These are phyloP conservation scores for Penicillium sp. DNA, from an alignment of 2,329 filamentous ascomycete species.

Conservation along the genomic window DNA sequence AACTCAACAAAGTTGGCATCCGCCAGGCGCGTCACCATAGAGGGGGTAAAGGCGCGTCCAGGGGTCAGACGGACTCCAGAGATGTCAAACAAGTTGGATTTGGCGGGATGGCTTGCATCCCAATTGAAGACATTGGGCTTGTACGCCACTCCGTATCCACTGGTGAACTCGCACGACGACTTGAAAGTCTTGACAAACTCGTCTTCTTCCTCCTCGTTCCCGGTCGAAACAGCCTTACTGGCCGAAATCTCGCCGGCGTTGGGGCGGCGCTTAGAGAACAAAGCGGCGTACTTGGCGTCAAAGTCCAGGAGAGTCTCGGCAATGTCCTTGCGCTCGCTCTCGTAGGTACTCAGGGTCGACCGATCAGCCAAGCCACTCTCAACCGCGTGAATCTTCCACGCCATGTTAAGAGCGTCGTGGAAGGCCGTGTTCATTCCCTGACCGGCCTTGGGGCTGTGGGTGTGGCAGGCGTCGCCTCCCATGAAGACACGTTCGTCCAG, in stretches of 20 bases:
- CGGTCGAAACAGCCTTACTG: slow-evolving; percentile 31
- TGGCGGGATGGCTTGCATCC: slow-evolving; percentile 64
- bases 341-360: slow-evolving; percentile 74
- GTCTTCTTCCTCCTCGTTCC: slow-evolving; percentile 45
- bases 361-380: slow-evolving; percentile 74
- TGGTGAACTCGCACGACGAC: slow-evolving; percentile 84
- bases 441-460: slow-evolving; percentile 58
- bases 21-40: slow-evolving; percentile 76
- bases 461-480: slow-evolving; percentile 61
- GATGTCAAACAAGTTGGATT: slow-evolving; percentile 64
- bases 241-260: slow-evolving; percentile 68
- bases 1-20: slow-evolving; percentile 87
- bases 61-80: slow-evolving; percentile 60
- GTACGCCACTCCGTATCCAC: slow-evolving; percentile 85
- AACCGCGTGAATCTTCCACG: slow-evolving; percentile 93
- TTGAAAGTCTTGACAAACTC: slow-evolving; percentile 88
- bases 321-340: slow-evolving; percentile 75
- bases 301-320: slow-evolving; percentile 81
- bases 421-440: slow-evolving; percentile 60
- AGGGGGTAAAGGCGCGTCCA: slow-evolving; percentile 69
- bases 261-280: slow-evolving; percentile 76
- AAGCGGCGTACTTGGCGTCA: slow-evolving; percentile 80
- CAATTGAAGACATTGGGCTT: slow-evolving; percentile 78
- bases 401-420: slow-evolving; percentile 70
- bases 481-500: slow-evolving; percentile 61